phyloP scores from a whole-genome alignment of 2,329 filamentous ascomycete genomes.

The Aspergillus quadrilineatus region DNA sequence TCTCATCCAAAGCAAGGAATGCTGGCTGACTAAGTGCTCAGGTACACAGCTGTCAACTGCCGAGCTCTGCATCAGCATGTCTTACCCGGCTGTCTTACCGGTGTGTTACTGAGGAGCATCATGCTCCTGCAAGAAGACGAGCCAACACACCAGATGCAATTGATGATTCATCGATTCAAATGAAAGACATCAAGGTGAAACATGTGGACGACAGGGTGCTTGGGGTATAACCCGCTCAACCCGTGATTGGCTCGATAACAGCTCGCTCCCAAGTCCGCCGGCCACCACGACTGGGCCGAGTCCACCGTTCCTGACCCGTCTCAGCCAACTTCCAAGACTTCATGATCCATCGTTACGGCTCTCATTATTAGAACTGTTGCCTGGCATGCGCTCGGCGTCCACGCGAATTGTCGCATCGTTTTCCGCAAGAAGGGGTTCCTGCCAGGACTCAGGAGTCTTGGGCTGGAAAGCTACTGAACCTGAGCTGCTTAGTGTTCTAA shows the following conservation, averaged over 20 bases:
- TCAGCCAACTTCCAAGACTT: background rate
- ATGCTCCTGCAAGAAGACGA: background rate
- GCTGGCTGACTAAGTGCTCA: background rate
- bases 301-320: background rate
- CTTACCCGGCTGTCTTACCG: background rate
- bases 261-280: background rate
- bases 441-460: too few species aligned
- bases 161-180: background rate
- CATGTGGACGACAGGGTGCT: background rate
- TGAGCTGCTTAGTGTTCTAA: too few species aligned
- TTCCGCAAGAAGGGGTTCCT: too few species aligned
- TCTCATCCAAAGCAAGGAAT: too few species aligned
- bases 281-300: background rate
- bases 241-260: conserved; percentile 7
- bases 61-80: background rate
- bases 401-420: too few species aligned
- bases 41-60: background rate
- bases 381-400: background rate
- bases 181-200: background rate
- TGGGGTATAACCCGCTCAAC: background rate
- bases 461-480: too few species aligned
- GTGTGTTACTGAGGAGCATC: too few species aligned
- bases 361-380: background rate
- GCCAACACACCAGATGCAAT: background rate
- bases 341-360: background rate